A percentile compares a stretch with the other conserved stretches of the same genome.
Conservation (phyloP, 352 stramenopile species). For the Phytophthora sp. region DNA sequence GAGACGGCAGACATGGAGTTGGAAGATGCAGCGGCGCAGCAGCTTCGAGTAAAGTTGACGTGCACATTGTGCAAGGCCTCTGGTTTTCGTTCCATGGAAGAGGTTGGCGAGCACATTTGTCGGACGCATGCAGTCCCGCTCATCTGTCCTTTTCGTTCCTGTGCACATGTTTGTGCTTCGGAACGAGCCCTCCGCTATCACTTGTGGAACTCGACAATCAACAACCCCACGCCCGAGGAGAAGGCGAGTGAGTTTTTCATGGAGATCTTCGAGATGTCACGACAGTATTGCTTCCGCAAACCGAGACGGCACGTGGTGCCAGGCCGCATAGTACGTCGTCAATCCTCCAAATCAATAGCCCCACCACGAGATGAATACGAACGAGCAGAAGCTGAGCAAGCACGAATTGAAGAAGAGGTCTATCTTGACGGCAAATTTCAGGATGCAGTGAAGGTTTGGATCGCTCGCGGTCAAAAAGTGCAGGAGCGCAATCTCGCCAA, state of each 20-base stretch:
- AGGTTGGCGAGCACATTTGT: constrained; percentile 69
- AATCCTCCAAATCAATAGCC: constrained; percentile 2
- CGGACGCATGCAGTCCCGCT: constrained; percentile 63
- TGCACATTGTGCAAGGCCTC: constrained; percentile 58
- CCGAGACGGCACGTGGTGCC: constrained; percentile 53
- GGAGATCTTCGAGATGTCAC: constrained; percentile 74
- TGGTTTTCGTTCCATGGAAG: constrained; percentile 17
- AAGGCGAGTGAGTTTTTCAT: constrained; percentile 68
- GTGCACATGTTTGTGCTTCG: constrained; percentile 68
- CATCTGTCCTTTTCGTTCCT: constrained; percentile 78
- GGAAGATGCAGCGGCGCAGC: constrained; percentile 42
- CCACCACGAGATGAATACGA: constrained; percentile 30
- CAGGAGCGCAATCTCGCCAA: constrained; percentile 53
- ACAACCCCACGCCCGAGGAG: constrained; percentile 61
- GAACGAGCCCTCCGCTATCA: constrained; percentile 78
- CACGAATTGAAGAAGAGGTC: constrained; percentile 54
- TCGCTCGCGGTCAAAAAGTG: constrained; percentile 36
- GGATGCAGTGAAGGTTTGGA: constrained; percentile 53
- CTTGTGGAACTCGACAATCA: constrained; percentile 70
- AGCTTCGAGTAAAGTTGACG: constrained; percentile 42
- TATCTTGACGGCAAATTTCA: constrained; percentile 75
- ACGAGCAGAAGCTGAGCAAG: constrained; percentile 23
- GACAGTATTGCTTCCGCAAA: constrained; percentile 81
- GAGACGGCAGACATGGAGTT: constrained; percentile 46
- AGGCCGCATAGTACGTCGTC: constrained; percentile 7